Percentiles rank a stretch among this genome's conserved stretches.
Evolutionary conservation across 441 rosid species (phyloP).

Genomic region (Populus hybrid): DNA sequence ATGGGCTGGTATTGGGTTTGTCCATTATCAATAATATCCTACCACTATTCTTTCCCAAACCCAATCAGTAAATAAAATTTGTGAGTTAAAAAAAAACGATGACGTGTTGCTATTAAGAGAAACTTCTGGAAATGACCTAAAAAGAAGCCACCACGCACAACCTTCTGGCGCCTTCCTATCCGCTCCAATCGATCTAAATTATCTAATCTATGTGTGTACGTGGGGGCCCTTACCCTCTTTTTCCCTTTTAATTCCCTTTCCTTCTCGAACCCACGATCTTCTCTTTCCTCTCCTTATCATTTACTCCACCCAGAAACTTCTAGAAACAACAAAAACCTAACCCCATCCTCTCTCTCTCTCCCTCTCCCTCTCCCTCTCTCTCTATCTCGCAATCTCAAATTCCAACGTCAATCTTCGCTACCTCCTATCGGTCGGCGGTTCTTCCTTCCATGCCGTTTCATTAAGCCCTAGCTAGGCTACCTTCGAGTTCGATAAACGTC

Average conservation of each 20-base stretch:
- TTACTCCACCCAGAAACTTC: conserved; percentile 66
- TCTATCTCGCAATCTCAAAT: neutral
- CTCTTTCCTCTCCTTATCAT: conserved; percentile 31
- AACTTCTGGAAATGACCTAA: conserved; percentile 42
- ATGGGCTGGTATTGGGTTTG: neutral
- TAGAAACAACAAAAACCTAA: conserved; percentile 56
- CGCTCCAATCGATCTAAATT: neutral
- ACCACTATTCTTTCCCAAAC: neutral
- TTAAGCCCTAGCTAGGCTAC: neutral
- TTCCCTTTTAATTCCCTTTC: neutral
- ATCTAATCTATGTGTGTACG: neutral
- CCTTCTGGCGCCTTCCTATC: conserved; percentile 49
- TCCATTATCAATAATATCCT: conserved; percentile 14
- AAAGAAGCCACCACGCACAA: conserved; percentile 14
- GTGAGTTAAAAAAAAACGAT: neutral
- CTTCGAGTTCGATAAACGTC: neutral
- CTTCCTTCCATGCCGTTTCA: neutral
- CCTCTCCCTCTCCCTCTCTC: too few relatives aligned
- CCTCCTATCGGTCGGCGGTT: neutral
- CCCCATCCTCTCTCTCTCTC: neutral
- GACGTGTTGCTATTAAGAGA: conserved; percentile 12
- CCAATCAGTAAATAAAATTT: neutral
- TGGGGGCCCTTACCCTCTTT: neutral
- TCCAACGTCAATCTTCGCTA: neutral
- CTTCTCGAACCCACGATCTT: conserved; percentile 52